These are phyloP conservation scores for Ascochyta koolunga DNA, from an alignment of 2,329 filamentous ascomycete species.

Conservation along the genomic window DNA sequence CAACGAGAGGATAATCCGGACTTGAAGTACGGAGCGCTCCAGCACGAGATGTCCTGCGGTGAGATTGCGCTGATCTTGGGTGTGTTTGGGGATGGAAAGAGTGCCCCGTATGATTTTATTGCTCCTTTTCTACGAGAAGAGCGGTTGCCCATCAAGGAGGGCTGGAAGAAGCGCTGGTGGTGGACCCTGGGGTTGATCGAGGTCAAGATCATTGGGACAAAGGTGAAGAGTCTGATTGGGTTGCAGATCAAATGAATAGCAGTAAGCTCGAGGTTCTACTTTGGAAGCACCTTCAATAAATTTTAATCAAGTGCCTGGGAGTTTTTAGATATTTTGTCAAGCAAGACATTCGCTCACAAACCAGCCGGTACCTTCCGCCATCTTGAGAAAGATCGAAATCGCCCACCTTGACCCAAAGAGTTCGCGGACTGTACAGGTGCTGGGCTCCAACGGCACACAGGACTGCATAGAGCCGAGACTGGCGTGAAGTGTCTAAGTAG, in stretches of 20 bases:
- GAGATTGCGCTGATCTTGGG: constrained; percentile 15
- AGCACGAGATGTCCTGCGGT: constrained; percentile 13
- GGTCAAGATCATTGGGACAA: constrained; percentile 7
- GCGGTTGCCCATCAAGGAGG: constrained; percentile 16
- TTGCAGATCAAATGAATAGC: neutral
- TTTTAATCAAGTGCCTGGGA: no score
- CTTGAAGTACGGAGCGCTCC: constrained; percentile 8
- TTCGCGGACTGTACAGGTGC: no score
- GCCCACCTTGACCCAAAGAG: no score
- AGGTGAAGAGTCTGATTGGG: constrained; percentile 9
- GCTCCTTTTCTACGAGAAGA: constrained; percentile 11
- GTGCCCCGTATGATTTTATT: constrained; percentile 4
- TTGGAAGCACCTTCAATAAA: no score
- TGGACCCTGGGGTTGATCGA: constrained; percentile 18
- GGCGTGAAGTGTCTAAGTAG: no score
- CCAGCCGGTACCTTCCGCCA: no score
- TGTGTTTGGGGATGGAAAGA: constrained; percentile 13
- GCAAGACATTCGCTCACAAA: no score
- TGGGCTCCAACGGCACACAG: no score
- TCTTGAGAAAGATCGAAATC: no score
- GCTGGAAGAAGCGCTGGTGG: constrained; percentile 16
- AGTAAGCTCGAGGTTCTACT: no score
- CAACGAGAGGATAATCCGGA: constrained; percentile 9
- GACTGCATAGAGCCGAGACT: no score
- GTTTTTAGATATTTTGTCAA: no score